Evolutionary conservation across 441 rosid species (phyloP).

Genomic region (Populus hybrid): DNA sequence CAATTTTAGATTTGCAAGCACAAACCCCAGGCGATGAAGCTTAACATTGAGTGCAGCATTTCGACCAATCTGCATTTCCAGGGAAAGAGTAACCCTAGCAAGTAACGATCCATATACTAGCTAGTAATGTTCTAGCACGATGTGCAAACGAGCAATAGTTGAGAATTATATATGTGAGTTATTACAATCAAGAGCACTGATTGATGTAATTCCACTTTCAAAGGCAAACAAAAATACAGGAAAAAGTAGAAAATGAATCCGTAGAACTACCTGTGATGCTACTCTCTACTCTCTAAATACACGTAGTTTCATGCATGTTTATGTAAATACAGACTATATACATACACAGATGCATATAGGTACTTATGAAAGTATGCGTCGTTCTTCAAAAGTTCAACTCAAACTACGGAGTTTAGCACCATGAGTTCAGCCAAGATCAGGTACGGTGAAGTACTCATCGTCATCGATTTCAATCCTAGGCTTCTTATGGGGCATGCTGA

Average conservation of each 20-base stretch:
- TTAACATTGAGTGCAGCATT: background rate
- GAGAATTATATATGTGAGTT: background rate
- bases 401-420: background rate
- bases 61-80: background rate
- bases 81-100: background rate
- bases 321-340: background rate
- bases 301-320: background rate
- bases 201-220: background rate
- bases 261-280: background rate
- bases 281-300: background rate
- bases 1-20: background rate
- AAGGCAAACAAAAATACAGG: background rate
- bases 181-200: background rate
- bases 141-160: background rate
- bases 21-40: no score
- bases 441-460: slow-evolving; percentile 82
- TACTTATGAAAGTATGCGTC: background rate
- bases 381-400: background rate
- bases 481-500: slow-evolving; percentile 64
- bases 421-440: slow-evolving; percentile 68
- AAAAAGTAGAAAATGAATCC: background rate
- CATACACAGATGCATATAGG: background rate
- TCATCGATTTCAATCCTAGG: slow-evolving; percentile 75
- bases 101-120: background rate
- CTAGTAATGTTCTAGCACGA: background rate